These are phyloP conservation scores for Cytospora paraplurivora DNA, from an alignment of 2,329 filamentous ascomycete species.

Conservation along the genomic window DNA sequence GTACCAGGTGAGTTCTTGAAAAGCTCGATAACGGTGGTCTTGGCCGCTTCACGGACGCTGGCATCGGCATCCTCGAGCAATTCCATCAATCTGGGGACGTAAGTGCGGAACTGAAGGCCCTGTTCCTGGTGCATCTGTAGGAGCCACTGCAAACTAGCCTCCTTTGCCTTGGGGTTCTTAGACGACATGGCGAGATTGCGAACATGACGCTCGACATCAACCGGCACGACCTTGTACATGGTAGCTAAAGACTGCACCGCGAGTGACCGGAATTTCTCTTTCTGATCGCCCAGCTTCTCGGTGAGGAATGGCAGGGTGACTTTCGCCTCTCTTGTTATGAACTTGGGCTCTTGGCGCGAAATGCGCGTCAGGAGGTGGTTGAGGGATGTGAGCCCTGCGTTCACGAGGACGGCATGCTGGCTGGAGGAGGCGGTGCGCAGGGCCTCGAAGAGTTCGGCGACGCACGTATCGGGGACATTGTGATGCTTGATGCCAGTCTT, in stretches of 20 bases:
- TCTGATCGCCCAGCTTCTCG: slow-evolving; percentile 84
- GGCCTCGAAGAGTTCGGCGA: slow-evolving; percentile 78
- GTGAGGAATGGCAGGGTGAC: slow-evolving; percentile 74
- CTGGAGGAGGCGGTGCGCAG: slow-evolving; percentile 74
- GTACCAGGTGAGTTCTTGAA: slow-evolving; percentile 80
- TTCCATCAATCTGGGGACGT: slow-evolving; percentile 81
- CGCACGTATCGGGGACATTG: slow-evolving; percentile 75
- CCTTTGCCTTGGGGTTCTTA: slow-evolving; percentile 82
- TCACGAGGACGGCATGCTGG: slow-evolving; percentile 75
- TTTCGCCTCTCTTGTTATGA: slow-evolving; percentile 68
- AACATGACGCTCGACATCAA: slow-evolving; percentile 78
- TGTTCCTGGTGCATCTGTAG: slow-evolving; percentile 82
- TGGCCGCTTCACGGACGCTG: slow-evolving; percentile 82
- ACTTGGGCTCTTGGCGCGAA: slow-evolving; percentile 79
- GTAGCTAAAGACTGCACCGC: slow-evolving; percentile 77
- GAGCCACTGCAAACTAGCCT: slow-evolving; percentile 83
- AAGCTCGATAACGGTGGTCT: slow-evolving; percentile 80
- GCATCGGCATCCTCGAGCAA: slow-evolving; percentile 89
- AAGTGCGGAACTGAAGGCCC: slow-evolving; percentile 76
- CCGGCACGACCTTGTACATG: slow-evolving; percentile 68
- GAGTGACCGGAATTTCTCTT: slow-evolving; percentile 78
- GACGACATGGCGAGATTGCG: slow-evolving; percentile 77
- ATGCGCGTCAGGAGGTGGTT: slow-evolving; percentile 86
- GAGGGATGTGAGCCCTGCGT: slow-evolving; percentile 83
- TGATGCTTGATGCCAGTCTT: slow-evolving; percentile 93